Conservation (phyloP, 2,329 filamentous ascomycete genomes). For the Colletotrichum sp. region DNA sequence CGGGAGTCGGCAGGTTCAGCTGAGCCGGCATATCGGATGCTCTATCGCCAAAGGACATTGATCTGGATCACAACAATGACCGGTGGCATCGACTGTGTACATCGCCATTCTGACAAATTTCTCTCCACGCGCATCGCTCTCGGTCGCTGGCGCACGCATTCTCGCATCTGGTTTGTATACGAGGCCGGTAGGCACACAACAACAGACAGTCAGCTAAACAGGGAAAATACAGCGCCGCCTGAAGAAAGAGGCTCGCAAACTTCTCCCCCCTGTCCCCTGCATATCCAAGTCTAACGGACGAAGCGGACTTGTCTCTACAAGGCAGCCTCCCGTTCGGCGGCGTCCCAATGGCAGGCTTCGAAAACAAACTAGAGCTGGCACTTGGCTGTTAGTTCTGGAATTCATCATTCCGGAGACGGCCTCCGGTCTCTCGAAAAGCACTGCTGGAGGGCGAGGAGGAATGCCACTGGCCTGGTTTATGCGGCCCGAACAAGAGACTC, state of each 20-base stretch:
- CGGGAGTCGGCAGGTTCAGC: constrained; percentile 2
- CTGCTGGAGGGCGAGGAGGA: background rate
- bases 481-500: background rate
- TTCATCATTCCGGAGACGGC: constrained; percentile 3
- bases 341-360: background rate
- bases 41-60: background rate
- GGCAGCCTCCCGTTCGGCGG: background rate
- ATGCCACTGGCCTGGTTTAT: constrained; percentile 3
- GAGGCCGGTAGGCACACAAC: background rate
- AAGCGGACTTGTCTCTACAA: background rate
- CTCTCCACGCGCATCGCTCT: background rate
- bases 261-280: constrained; percentile 1
- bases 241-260: background rate
- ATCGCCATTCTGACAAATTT: background rate
- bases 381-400: background rate
- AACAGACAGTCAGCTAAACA: background rate
- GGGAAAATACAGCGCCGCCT: background rate
- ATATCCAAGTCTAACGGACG: background rate
- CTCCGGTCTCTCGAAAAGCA: background rate
- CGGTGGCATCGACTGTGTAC: background rate
- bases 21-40: background rate
- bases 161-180: background rate
- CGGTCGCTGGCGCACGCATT: background rate
- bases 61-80: background rate
- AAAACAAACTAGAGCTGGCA: background rate